Evolutionary conservation across 345 rosid genomes (phyloP), one percentile per base, ranked within the genome.

Genomic region (Odontarrhena argentea): DNA sequence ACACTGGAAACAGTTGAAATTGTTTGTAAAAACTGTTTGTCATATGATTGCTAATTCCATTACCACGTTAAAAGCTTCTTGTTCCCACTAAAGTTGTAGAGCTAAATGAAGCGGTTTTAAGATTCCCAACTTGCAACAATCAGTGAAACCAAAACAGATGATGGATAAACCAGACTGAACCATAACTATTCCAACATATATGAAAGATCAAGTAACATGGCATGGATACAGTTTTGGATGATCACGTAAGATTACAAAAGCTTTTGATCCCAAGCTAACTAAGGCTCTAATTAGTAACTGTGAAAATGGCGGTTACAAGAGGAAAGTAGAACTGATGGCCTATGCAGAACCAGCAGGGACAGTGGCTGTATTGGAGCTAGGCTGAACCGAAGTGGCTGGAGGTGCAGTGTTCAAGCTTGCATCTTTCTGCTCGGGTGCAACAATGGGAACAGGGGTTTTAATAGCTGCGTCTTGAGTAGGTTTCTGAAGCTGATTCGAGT

Each of bases 401-500:
- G 73, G 49, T 14, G 41, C 3, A 13, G 67, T 14, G 40, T 11
- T 68, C 55, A 68, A 34, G 55, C 55, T 68, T 2, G 65, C 55
- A 60, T 68, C 65, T 62, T 55, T 67, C 48, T 2, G n/a, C 4
- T 49, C 66, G 2, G 69, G 54, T 55, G 69, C 43, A 62, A 30
- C 69, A 30, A 55, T 24, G 26, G 74, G 65, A 68, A 48, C 14
- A 67, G 69, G 63, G 25, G 54, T 5, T 68, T 55, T 55, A 32
- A 49, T 26, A 62, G 48, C 74, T 8, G 15, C 46, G 7, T 55
- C 78, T 14, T 35, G 49, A 49, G 65, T 32, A 6, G 69, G 64
- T 62, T 46, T 68, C 55, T 61, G 65, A 26, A 56, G 77, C 75
- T 77, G 83, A 57, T 82, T 78, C 7, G 60, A 8, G 45, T 57